Evolutionary conservation across 2,329 filamentous ascomycete genomes (phyloP).

Genomic region (Aureobasidium melanogenum): DNA sequence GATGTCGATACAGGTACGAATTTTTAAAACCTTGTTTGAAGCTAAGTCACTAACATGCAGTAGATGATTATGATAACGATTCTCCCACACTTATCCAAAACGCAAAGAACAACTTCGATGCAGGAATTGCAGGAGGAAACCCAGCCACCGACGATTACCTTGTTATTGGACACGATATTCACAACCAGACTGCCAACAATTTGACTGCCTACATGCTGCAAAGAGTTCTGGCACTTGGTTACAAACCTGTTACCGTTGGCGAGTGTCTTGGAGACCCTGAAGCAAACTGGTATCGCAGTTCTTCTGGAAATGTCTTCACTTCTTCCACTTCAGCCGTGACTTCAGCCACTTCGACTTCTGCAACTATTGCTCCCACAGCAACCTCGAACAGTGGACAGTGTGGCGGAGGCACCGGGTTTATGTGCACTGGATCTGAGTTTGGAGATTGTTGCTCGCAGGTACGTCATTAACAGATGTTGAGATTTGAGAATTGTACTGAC

Average conservation of each 20-base stretch:
- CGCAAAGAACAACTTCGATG: constrained; percentile 45
- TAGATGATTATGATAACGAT: constrained; percentile 47
- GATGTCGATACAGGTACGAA: constrained; percentile 48
- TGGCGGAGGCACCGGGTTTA: constrained; percentile 5
- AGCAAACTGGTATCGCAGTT: constrained; percentile 42
- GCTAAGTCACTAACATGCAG: neutral
- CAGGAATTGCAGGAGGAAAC: constrained; percentile 31
- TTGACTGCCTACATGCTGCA: constrained; percentile 38
- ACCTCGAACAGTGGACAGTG: constrained; percentile 7
- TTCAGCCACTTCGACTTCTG: constrained; percentile 13
- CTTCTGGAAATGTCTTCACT: constrained; percentile 13
- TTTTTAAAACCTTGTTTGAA: neutral
- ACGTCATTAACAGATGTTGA: neutral
- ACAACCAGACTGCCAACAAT: constrained; percentile 36
- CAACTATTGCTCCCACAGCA: neutral
- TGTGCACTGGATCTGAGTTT: constrained; percentile 10
- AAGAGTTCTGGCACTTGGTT: constrained; percentile 30
- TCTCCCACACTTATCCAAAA: constrained; percentile 40
- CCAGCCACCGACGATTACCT: constrained; percentile 32
- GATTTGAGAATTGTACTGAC: neutral
- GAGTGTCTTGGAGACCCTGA: constrained; percentile 38
- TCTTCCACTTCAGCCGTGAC: neutral
- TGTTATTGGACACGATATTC: constrained; percentile 45
- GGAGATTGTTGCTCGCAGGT: constrained; percentile 10
- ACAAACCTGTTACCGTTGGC: constrained; percentile 38